Evolutionary conservation across 768 basidiomycete species (phyloP), one percentile per base, ranked within the genome.

Genomic region (Boletales sp.): DNA sequence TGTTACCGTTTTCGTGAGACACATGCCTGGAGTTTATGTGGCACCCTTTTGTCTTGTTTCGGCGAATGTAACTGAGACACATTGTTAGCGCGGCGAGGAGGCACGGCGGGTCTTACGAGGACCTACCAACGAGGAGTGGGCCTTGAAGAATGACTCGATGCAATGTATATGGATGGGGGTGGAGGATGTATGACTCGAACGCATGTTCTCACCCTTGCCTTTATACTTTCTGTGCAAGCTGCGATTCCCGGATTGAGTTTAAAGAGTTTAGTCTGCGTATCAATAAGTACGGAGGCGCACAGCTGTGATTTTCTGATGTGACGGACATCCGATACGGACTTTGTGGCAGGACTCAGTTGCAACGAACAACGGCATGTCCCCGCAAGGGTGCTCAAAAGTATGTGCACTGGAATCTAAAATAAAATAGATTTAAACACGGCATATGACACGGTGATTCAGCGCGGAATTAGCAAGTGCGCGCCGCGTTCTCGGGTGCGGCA

Each of bases 201-300:
- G 24, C 27, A 2, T 2, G 13, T 3, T 2, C 8, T 19, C 13
- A 11, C 2, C 11, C 29, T 51, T 58, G 3, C 11, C 32, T 54
- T 62, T 60, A 54, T 61, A 58, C 35, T 9, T 18, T 24, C 8
- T n/a, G 24, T 27, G 5, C 7, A 27, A 27, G 24, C 6, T 27
- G 24, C 24, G 6, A 27, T 27, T 6, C 24, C 17, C 36, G 17
- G 8, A 17, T 17, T 37, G 36, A 7, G 24, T 27, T 27, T 27
- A 6, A 6, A 7, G 24, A 27, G 7, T 5, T 27, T 27, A 7
- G 24, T 6, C 6, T 27, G 24, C 24, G 6, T 3, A 5, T 27
- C 24, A 27, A n/a, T n/a, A n/a, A 27, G 24, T 27, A 27, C 24
- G 24, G 24, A 6, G 24, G 24, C 24, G 24, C 24, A 27, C 24